These are phyloP conservation scores for Marvania coccoides DNA, from an alignment of 139 green algal genomes.

Conservation along the genomic window DNA sequence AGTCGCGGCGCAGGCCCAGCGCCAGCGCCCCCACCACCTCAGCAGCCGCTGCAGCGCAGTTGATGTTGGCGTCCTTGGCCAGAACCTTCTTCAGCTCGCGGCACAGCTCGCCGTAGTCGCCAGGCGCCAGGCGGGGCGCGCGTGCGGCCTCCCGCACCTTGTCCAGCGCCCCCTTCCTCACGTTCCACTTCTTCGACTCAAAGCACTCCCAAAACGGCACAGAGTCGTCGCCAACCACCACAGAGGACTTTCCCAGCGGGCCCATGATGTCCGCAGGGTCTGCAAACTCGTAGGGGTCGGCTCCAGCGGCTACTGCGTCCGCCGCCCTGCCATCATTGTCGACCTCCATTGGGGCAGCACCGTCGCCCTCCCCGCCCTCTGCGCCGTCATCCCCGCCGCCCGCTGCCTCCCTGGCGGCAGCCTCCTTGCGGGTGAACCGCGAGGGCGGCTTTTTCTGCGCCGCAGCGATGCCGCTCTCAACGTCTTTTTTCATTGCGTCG, in stretches of 20 bases:
- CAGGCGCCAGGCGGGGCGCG: slow-evolving; percentile 19
- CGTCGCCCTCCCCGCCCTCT: slow-evolving; percentile 6
- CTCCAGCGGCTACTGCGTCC: background rate
- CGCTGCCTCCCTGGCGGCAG: slow-evolving; percentile 32
- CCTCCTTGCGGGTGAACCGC: slow-evolving; percentile 62
- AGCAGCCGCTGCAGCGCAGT: slow-evolving; percentile 60
- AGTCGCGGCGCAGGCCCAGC: slow-evolving; percentile 55
- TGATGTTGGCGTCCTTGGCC: slow-evolving; percentile 78
- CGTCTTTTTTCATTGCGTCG: slow-evolving; percentile 83
- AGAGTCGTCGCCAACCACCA: slow-evolving; percentile 19
- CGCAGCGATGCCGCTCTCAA: slow-evolving; percentile 37
- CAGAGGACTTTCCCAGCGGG: slow-evolving; percentile 22
- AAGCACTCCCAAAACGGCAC: slow-evolving; percentile 69
- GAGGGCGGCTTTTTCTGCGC: slow-evolving; percentile 24
- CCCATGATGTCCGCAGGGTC: slow-evolving; percentile 56
- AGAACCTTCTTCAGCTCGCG: slow-evolving; percentile 77
- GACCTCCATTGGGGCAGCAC: slow-evolving; percentile 12
- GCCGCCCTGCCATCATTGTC: background rate
- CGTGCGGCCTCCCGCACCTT: slow-evolving; percentile 9
- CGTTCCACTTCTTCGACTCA: slow-evolving; percentile 78
- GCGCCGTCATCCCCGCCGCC: background rate
- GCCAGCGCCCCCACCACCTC: slow-evolving; percentile 7
- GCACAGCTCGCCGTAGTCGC: slow-evolving; percentile 21
- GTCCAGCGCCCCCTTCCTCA: slow-evolving; percentile 61
- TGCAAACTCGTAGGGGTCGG: slow-evolving; percentile 75